Percentiles rank a stretch among this genome's conserved stretches.
Evolutionary conservation across 2,329 filamentous ascomycete genomes (phyloP).

Genomic region (Paraphaeosphaeria sporulosa): DNA sequence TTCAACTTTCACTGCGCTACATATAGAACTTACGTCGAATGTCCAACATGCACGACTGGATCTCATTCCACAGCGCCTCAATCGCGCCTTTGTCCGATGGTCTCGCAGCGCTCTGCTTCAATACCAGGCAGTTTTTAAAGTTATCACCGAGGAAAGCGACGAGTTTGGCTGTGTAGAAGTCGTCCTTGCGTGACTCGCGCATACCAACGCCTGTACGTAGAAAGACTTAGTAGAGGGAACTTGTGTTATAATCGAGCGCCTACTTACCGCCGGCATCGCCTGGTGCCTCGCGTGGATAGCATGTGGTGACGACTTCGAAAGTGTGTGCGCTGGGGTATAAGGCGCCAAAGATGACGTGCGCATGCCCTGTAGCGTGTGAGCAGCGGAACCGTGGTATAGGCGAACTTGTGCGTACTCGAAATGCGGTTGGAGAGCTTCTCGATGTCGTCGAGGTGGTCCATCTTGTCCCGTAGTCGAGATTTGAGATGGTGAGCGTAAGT

Average conservation of each 20-base stretch:
- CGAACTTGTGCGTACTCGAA: background rate
- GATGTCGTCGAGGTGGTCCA: conserved; percentile 5
- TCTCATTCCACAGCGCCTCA: background rate
- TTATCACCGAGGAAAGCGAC: conserved; percentile 1
- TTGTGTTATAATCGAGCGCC: too few relatives aligned
- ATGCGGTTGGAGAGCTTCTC: conserved; percentile 1
- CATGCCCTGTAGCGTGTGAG: background rate
- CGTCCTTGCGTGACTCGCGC: background rate
- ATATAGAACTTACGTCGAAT: background rate
- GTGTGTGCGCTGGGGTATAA: background rate
- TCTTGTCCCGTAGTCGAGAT: conserved; percentile 6
- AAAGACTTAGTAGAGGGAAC: too few relatives aligned
- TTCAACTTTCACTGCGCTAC: background rate
- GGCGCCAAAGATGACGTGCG: conserved; percentile 3
- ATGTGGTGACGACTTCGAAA: conserved; percentile 4
- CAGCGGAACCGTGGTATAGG: too few relatives aligned
- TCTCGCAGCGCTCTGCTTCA: background rate
- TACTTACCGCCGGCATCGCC: background rate
- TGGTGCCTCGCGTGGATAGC: background rate
- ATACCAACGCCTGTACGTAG: background rate
- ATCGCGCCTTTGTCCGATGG: background rate
- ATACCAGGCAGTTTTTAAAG: background rate
- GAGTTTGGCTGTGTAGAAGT: background rate
- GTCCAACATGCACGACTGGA: background rate
- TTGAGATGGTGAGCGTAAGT: background rate